Evolutionary conservation across 306 rosid genomes (phyloP).

Genomic region (Comarum palustre): DNA sequence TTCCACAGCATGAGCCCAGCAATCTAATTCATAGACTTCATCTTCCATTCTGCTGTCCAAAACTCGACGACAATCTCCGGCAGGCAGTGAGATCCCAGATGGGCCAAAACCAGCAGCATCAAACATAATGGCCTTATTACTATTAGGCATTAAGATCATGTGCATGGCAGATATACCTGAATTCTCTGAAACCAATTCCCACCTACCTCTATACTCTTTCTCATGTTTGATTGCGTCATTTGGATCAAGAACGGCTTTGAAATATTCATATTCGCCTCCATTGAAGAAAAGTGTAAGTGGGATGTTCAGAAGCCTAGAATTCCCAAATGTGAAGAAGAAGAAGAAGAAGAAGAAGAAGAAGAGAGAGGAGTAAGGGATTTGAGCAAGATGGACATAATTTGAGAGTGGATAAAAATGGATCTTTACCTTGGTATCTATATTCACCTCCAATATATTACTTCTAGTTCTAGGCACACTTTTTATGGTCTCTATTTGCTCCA

Average conservation of each 20-base stretch:
- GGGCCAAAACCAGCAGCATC: conserved; percentile 20
- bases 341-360: neutral
- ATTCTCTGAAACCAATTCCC: conserved; percentile 21
- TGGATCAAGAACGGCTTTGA: neutral
- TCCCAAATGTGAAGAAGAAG: neutral
- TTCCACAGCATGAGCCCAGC: conserved; percentile 23
- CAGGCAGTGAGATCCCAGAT: conserved; percentile 9
- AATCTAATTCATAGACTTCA: conserved; percentile 14
- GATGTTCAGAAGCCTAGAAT: neutral
- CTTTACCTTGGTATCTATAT: neutral
- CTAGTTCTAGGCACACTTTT: conserved; percentile 8
- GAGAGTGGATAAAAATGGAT: conserved; percentile 7
- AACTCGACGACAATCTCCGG: conserved; percentile 11
- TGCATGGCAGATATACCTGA: conserved; percentile 22
- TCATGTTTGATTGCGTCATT: neutral
- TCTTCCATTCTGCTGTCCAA: neutral
- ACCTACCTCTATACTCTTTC: conserved; percentile 8
- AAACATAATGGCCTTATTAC: conserved; percentile 9
- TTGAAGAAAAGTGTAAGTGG: neutral
- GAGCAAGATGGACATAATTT: conserved; percentile 6
- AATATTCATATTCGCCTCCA: conserved; percentile 2
- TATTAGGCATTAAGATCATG: conserved; percentile 10
- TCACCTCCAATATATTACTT: no score
- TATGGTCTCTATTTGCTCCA: conserved; percentile 7
- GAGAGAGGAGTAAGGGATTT: conserved; percentile 17